Base-by-base conservation (phyloP, 2,329 filamentous ascomycete genomes). In the Elsinoe australis region DNA sequence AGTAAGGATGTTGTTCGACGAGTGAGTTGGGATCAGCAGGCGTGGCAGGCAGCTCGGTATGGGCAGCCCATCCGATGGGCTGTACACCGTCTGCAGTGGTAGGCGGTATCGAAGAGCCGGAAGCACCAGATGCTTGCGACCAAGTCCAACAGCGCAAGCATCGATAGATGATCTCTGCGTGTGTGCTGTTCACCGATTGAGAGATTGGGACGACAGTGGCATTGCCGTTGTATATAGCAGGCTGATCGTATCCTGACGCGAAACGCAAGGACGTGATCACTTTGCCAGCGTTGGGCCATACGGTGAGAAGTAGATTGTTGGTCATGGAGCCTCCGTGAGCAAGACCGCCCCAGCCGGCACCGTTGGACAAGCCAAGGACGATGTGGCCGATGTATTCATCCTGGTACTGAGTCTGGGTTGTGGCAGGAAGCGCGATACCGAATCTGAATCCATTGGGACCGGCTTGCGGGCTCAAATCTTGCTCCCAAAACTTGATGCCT, bases 91-190 rank as follows among this genome's bases (percentile, higher is more conserved):
- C 61, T 12, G 26, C 26, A 21, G 55, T 50, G 1, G 68, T 67
- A 6, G 65, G 53, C 47, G 68, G 64, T 4, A 60, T 62, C 39
- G 64, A 64, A 8, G 59, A 44, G 47, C 69, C 59, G 21, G 26
- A 44, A 15, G 39, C 39, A 21, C 39, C 39, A n/a, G 21, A 21
- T 18, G 39, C 5, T 17, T 44, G 39, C 19, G 39, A 17, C 68
- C 68, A 71, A 10, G 56, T 54, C 65, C 66, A 71, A 54, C 68
- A 71, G 56, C 61, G 57, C 54, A 79, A 63, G 63, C 82, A 85
- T 38, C 78, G 73, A 65, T 82, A 85, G n/a, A 83, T 72, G 38
- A 83, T 59, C 35, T 74, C 74, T 61, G 76, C 85, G 53, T 75
- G 67, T 18, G 74, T 78, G n/a, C 70, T 68, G 55, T 74, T 81